Evolutionary conservation across 768 basidiomycete species (phyloP).

Genomic region (Mycena galericulata): DNA sequence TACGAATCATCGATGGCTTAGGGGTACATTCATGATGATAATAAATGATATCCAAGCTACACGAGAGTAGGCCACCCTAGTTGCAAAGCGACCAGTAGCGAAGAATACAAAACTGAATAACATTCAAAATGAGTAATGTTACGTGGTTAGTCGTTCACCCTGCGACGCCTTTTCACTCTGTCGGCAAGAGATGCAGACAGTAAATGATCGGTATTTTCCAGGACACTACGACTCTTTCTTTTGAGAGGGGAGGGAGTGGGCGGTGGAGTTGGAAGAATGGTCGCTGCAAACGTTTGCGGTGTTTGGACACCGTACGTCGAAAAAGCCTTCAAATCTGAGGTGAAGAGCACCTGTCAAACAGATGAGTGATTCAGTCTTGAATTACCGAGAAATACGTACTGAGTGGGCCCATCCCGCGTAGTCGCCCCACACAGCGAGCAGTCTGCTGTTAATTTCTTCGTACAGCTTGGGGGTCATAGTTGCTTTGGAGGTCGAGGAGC

Average conservation of each 20-base stretch:
- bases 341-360: conserved; percentile 73
- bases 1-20: too few species aligned
- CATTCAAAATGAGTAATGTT: too few species aligned
- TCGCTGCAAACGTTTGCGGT: conserved; percentile 38
- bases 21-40: too few species aligned
- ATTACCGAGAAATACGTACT: conserved; percentile 52
- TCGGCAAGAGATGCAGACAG: conserved; percentile 48
- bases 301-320: conserved; percentile 64
- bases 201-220: conserved; percentile 1
- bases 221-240: conserved; percentile 41
- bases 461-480: conserved; percentile 84
- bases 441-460: conserved; percentile 71
- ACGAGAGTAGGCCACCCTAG: too few species aligned
- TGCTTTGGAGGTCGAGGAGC: conserved; percentile 56
- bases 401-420: conserved; percentile 94
- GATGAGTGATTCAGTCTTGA: neutral
- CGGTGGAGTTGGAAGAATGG: conserved; percentile 45
- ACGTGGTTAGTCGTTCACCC: neutral
- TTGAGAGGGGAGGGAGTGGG: conserved; percentile 45
- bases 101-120: too few species aligned
- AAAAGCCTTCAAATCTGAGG: conserved; percentile 79
- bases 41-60: too few species aligned
- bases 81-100: conserved; percentile 14
- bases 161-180: conserved; percentile 58
- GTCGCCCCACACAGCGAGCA: conserved; percentile 79